A percentile compares a stretch with the other conserved stretches of the same genome.
Conservation (phyloP, 2,329 filamentous ascomycete genomes). For the Lasiodiplodia sp. region DNA sequence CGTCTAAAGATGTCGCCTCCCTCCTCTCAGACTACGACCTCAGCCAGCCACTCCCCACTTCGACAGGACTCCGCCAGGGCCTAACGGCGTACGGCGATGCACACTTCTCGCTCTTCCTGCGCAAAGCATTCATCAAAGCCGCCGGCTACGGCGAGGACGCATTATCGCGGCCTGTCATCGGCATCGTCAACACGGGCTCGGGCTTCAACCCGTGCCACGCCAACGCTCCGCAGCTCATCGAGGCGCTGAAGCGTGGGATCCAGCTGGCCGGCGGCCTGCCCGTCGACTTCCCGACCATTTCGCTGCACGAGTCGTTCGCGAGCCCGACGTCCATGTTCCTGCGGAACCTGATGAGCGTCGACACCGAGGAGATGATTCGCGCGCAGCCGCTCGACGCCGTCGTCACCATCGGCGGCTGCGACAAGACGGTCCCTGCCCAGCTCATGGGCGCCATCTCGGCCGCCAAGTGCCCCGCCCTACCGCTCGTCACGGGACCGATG, state of each 20-base stretch:
- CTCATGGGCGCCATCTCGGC: conserved; percentile 79
- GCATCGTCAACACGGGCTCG: conserved; percentile 76
- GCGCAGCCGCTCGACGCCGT: conserved; percentile 75
- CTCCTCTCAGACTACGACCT: conserved; percentile 64
- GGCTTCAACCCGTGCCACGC: conserved; percentile 78
- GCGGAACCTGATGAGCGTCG: conserved; percentile 79
- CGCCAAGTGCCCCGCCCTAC: conserved; percentile 71
- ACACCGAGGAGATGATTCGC: conserved; percentile 79
- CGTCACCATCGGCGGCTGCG: conserved; percentile 74
- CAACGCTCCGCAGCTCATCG: conserved; percentile 74
- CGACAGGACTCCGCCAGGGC: conserved; percentile 67
- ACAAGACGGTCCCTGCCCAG: conserved; percentile 77
- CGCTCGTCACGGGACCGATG: conserved; percentile 76
- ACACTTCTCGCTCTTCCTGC: conserved; percentile 77
- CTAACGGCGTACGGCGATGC: conserved; percentile 75
- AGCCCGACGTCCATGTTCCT: conserved; percentile 78
- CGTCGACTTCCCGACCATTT: conserved; percentile 78
- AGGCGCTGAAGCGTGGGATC: conserved; percentile 73
- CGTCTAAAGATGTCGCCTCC: not conserved
- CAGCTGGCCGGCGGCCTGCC: conserved; percentile 72
- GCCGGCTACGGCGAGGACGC: conserved; percentile 77
- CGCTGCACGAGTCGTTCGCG: conserved; percentile 73
- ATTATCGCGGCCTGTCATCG: conserved; percentile 73
- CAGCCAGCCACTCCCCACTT: conserved; percentile 57
- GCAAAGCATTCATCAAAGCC: conserved; percentile 80